These are phyloP conservation scores for Wickerhamomyces chambardii DNA, from an alignment of 805 yeast genomes.

Conservation along the genomic window DNA sequence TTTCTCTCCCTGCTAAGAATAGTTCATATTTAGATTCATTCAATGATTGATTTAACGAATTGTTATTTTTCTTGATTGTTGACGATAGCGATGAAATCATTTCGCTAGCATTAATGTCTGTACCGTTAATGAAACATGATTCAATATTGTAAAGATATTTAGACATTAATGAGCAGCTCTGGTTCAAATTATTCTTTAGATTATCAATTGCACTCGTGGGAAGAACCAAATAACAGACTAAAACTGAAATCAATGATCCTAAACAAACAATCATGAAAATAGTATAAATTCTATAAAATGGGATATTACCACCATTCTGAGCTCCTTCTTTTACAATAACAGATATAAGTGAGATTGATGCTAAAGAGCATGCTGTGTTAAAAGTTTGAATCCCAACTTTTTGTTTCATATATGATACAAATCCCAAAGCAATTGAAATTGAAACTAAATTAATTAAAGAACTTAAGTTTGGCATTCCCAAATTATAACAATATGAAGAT, in stretches of 20 bases:
- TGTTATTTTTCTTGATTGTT: conserved; percentile 30
- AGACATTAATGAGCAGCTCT: conserved; percentile 43
- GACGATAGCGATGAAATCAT: conserved; percentile 20
- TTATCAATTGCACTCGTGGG: conserved; percentile 47
- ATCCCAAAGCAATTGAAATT: conserved; percentile 49
- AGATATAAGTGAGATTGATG: conserved; percentile 62
- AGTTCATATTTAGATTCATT: conserved; percentile 61
- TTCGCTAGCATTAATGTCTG: conserved; percentile 28
- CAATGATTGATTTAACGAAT: conserved; percentile 28
- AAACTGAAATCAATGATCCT: conserved; percentile 54
- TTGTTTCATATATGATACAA: conserved; percentile 63
- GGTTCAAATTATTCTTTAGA: conserved; percentile 37
- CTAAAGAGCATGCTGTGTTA: conserved; percentile 74
- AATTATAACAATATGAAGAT: conserved; percentile 34
- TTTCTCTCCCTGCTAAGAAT: conserved; percentile 41
- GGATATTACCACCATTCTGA: conserved; percentile 46
- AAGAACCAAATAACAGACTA: conserved; percentile 54
- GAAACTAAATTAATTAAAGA: conserved; percentile 44
- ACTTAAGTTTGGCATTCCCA: conserved; percentile 39
- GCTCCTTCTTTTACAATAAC: conserved; percentile 71
- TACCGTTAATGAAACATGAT: conserved; percentile 39
- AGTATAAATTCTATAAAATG: conserved; percentile 42
- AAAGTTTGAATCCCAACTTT: conserved; percentile 58
- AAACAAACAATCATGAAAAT: conserved; percentile 46
- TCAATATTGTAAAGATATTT: conserved; percentile 34